These are phyloP conservation scores for Vitis rupestris DNA, from an alignment of 164 flowering plant species.

Conservation along the genomic window DNA sequence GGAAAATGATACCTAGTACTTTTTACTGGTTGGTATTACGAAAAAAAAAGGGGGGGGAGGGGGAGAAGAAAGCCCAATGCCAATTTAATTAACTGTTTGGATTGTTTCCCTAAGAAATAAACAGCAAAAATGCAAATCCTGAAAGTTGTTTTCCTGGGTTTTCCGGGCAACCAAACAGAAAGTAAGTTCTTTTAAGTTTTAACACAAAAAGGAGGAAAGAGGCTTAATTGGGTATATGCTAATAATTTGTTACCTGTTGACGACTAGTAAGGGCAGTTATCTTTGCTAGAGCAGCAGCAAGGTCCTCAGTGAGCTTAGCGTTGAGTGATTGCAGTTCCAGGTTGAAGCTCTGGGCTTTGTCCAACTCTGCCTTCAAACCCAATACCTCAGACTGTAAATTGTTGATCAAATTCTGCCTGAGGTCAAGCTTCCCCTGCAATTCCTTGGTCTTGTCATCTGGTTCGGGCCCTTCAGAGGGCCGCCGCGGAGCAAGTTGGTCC, in stretches of 20 bases:
- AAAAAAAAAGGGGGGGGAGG: no score
- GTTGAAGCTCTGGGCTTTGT: slow-evolving; percentile 41
- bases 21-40: no score
- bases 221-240: no score
- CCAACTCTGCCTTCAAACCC: slow-evolving; percentile 41
- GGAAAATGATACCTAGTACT: no score
- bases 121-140: no score
- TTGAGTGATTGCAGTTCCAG: slow-evolving; percentile 49
- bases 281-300: slow-evolving; percentile 48
- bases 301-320: slow-evolving; percentile 38
- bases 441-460: slow-evolving; percentile 30
- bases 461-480: slow-evolving; percentile 10
- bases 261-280: slow-evolving; percentile 26
- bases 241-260: slow-evolving; percentile 32
- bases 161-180: no score
- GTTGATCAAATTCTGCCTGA: slow-evolving; percentile 39
- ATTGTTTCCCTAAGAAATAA: no score
- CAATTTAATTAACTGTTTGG: no score
- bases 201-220: neutral
- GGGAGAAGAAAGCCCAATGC: no score
- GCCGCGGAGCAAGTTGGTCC: slow-evolving; percentile 40
- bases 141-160: no score
- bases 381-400: slow-evolving; percentile 46
- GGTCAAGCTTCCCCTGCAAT: slow-evolving; percentile 35
- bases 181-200: no score